phyloP scores from a whole-genome alignment of 805 yeast genomes.

The Zygotorulaspora sp. region DNA sequence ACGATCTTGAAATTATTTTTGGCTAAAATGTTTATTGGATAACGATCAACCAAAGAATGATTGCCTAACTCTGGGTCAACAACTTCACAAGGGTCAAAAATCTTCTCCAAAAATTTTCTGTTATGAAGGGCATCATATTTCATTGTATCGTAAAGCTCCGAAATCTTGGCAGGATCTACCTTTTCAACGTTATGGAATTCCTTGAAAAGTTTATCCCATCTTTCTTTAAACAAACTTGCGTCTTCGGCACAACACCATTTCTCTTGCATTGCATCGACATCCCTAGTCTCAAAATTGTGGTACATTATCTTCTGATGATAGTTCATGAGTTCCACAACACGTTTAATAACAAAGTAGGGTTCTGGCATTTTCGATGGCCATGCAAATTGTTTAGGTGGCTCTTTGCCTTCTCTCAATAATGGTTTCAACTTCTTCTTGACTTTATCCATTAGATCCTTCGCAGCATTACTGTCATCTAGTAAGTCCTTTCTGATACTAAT shows the following conservation, averaged over 20 bases:
- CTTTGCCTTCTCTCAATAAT: slow-evolving; percentile 87
- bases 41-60: slow-evolving; percentile 56
- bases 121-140: slow-evolving; percentile 97
- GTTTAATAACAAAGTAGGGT: slow-evolving; percentile 87
- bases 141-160: slow-evolving; percentile 97
- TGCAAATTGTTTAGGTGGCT: slow-evolving; percentile 94
- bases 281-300: slow-evolving; percentile 63
- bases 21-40: slow-evolving; percentile 70
- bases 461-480: slow-evolving; percentile 95
- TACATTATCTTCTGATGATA: slow-evolving; percentile 82
- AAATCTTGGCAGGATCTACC: slow-evolving; percentile 94
- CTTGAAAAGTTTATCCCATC: slow-evolving; percentile 95
- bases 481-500: slow-evolving; percentile 82
- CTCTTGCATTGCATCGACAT: slow-evolving; percentile 63
- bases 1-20: slow-evolving; percentile 71
- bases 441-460: slow-evolving; percentile 95
- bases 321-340: slow-evolving; percentile 94
- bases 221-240: slow-evolving; percentile 79
- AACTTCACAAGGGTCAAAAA: slow-evolving; percentile 60
- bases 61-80: slow-evolving; percentile 28
- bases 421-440: slow-evolving; percentile 96
- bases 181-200: slow-evolving; percentile 92
- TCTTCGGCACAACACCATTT: slow-evolving; percentile 98
- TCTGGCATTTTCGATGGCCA: slow-evolving; percentile 99
- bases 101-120: slow-evolving; percentile 77